Base-by-base conservation (phyloP, 495 filamentous ascomycete species). In the Daldinia caldariorum region DNA sequence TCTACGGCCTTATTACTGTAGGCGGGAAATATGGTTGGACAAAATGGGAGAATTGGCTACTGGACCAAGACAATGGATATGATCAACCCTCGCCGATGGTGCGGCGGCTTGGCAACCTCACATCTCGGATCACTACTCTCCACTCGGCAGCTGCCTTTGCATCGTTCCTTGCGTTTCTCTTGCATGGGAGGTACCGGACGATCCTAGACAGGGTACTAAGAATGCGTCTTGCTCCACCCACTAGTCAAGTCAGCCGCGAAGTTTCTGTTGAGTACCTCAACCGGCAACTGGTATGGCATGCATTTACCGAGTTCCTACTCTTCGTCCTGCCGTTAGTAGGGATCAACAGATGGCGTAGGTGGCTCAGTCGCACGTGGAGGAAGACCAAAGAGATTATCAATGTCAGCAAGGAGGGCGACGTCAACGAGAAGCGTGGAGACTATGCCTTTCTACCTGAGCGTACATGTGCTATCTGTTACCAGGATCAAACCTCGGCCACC, bases 181-280 rank as follows among this genome's bases (percentile, higher is more conserved):
- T 94, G 29, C 94, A 97, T 54, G 95, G 95, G 41, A 85, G 90
- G 70, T 97, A 99, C 75, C 87, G 96, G 35, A 99, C 96, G 4
- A 79, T 99, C 3, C 85, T 97, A 58, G 95, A 99, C 78, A 89
- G 95, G 54, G 76, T 95, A 51, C 83, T 99, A 41, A 87, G 92
- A 58, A 90, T 99, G 76, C 90, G 95, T 26, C 88, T 99, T 18
- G 89, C 92, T 0, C 90, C 96, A 22, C 90, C 90, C 14, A 92
- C 90, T 14, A 90, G 85, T 70, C 91, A 96, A 70, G 89, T 95
- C 49, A 90, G 85, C 74, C 89, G 94, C 8, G 92, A 98, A 79
- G 94, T 99, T 14, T 94, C 91, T 0, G 97, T 99, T 75, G 95
- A 99, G 80, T 99, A 97, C 77, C 87, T 99, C 49, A 99, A 99